Evolutionary conservation across 2,329 filamentous ascomycete genomes (phyloP).

Genomic region (Epichloe bromicola): DNA sequence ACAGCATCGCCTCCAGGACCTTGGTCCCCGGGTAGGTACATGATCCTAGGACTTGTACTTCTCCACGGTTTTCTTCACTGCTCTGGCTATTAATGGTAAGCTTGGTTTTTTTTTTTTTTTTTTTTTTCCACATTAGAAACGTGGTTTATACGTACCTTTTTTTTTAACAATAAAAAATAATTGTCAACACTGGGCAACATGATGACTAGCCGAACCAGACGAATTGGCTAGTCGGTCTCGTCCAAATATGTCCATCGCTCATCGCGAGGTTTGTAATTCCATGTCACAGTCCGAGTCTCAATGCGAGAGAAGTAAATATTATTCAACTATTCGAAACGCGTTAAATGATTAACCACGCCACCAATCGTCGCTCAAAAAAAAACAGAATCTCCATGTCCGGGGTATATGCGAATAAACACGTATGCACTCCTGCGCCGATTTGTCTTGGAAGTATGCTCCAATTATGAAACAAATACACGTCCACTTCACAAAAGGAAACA

Average conservation of each 20-base stretch:
- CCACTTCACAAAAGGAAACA: not conserved
- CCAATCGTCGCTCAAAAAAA: not conserved
- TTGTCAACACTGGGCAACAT: too few relatives aligned
- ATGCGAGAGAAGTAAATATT: not conserved
- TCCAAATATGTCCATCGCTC: not conserved
- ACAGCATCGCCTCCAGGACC: conserved; percentile 34
- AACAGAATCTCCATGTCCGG: conserved; percentile 1
- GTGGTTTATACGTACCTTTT: too few relatives aligned
- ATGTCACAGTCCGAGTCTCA: not conserved
- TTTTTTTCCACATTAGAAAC: too few relatives aligned
- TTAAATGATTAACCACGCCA: not conserved
- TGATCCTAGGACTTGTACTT: too few relatives aligned
- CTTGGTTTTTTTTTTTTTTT: too few relatives aligned
- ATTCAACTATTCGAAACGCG: not conserved
- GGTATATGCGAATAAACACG: conserved; percentile 1
- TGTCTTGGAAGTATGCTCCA: conserved; percentile 2
- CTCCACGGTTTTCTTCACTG: too few relatives aligned
- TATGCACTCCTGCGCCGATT: not conserved
- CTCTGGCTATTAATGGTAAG: too few relatives aligned
- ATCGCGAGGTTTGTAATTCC: not conserved
- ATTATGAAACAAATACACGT: not conserved
- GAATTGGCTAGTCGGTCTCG: too few relatives aligned
- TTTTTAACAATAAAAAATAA: too few relatives aligned
- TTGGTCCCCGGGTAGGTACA: too few relatives aligned
- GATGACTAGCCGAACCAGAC: too few relatives aligned